These are phyloP conservation scores for Yarrowia sp. DNA, from an alignment of 805 yeast genomes.

Conservation along the genomic window DNA sequence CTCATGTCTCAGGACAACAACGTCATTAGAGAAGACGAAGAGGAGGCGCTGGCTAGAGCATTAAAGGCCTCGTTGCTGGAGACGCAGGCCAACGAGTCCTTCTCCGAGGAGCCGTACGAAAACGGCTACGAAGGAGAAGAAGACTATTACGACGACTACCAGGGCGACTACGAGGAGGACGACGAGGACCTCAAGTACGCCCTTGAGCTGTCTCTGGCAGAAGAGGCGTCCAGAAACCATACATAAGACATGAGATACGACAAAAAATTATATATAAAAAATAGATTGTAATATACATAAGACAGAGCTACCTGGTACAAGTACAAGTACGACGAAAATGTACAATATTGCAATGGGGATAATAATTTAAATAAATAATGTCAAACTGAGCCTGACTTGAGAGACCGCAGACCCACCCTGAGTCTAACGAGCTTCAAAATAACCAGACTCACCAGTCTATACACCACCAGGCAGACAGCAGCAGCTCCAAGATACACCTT, in stretches of 20 bases:
- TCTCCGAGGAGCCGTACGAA: background rate
- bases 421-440: constrained; percentile 34
- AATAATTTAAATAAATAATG: background rate
- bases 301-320: no score
- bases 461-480: constrained; percentile 34
- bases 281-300: no score
- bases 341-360: no score
- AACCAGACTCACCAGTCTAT: constrained; percentile 33
- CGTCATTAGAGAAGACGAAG: constrained; percentile 14
- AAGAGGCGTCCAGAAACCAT: constrained; percentile 20
- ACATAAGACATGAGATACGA: no score
- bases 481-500: constrained; percentile 33
- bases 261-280: no score
- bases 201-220: constrained; percentile 31
- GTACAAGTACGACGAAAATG: no score
- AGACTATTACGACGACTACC: background rate
- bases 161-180: constrained; percentile 22
- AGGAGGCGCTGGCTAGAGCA: constrained; percentile 8
- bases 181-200: constrained; percentile 33
- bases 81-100: background rate
- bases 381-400: background rate
- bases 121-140: background rate
- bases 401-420: constrained; percentile 31
- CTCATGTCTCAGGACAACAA: constrained; percentile 19
- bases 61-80: background rate